Conservation (phyloP, 1,139 yeast genomes). For the Ashbya aceris region DNA sequence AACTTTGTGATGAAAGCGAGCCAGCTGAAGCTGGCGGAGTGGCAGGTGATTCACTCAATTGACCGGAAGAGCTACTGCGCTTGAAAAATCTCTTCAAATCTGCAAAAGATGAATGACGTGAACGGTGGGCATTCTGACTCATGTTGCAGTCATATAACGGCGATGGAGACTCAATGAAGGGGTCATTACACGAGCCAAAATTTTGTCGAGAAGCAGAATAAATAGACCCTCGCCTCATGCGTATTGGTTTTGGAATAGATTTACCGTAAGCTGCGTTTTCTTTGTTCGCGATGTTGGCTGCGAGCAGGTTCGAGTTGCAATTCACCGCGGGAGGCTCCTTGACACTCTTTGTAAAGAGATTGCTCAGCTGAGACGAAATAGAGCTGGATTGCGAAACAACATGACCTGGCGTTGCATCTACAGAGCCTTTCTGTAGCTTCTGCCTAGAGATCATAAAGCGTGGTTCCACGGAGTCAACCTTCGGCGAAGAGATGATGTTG, state of each 20-base stretch:
- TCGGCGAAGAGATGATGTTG: constrained; percentile 62
- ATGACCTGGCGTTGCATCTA: constrained; percentile 31
- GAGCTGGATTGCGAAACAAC: constrained; percentile 42
- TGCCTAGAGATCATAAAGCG: constrained; percentile 67
- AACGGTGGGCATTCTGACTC: constrained; percentile 25
- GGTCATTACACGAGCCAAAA: constrained; percentile 22
- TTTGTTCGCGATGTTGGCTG: constrained; percentile 5
- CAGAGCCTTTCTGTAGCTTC: constrained; percentile 48
- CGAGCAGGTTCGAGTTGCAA: constrained; percentile 4
- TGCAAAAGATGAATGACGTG: constrained; percentile 64
- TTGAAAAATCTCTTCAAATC: constrained; percentile 56
- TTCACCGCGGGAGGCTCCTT: constrained; percentile 12
- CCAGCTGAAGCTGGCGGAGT: constrained; percentile 20
- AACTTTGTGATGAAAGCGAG: constrained; percentile 12
- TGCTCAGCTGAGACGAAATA: constrained; percentile 33
- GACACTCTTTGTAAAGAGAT: constrained; percentile 33
- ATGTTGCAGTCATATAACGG: constrained; percentile 17
- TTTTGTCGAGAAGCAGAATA: constrained; percentile 29
- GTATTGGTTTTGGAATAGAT: constrained; percentile 28
- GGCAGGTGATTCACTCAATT: constrained; percentile 17
- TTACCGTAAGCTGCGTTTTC: constrained; percentile 9
- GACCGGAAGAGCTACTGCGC: constrained; percentile 23
- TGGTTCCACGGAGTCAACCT: constrained; percentile 55
- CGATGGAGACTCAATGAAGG: constrained; percentile 23
- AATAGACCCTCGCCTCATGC: constrained; percentile 28